Evolutionary conservation across 345 rosid genomes (phyloP).

Genomic region (Syzygium aromaticum): DNA sequence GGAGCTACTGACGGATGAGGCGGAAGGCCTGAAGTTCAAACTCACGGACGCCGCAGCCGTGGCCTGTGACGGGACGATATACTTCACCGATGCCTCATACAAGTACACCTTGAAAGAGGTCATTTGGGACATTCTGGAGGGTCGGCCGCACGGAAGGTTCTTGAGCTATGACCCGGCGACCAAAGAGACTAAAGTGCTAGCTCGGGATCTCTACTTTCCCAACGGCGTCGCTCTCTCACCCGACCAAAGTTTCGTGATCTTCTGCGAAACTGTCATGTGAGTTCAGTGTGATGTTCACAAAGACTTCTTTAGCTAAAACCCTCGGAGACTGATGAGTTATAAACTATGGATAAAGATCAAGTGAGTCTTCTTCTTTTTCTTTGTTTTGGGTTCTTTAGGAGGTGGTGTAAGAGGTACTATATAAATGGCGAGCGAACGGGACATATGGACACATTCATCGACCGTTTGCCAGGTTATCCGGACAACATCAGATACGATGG

Average conservation of each 20-base stretch:
- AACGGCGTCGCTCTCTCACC: slow-evolving; percentile 76
- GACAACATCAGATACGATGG: slow-evolving; percentile 73
- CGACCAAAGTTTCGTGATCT: slow-evolving; percentile 37
- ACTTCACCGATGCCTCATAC: slow-evolving; percentile 75
- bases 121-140: slow-evolving; percentile 38
- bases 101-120: slow-evolving; percentile 14
- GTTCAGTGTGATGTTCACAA: neutral
- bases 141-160: slow-evolving; percentile 59
- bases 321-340: slow-evolving; percentile 25
- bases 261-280: slow-evolving; percentile 59
- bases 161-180: slow-evolving; percentile 54
- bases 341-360: neutral
- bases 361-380: neutral
- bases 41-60: slow-evolving; percentile 55
- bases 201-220: slow-evolving; percentile 48
- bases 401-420: slow-evolving; percentile 58
- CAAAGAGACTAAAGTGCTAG: slow-evolving; percentile 32
- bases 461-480: slow-evolving; percentile 51
- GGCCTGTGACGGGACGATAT: slow-evolving; percentile 53
- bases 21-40: slow-evolving; percentile 55
- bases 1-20: slow-evolving; percentile 47
- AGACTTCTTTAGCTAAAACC: slow-evolving; percentile 46
- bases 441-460: slow-evolving; percentile 32
- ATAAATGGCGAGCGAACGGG: slow-evolving; percentile 43
- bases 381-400: slow-evolving; percentile 25